Evolutionary conservation across 140 eudicot species (phyloP), one percentile per base, ranked within the genome.

Genomic region (Senecio squalidus): DNA sequence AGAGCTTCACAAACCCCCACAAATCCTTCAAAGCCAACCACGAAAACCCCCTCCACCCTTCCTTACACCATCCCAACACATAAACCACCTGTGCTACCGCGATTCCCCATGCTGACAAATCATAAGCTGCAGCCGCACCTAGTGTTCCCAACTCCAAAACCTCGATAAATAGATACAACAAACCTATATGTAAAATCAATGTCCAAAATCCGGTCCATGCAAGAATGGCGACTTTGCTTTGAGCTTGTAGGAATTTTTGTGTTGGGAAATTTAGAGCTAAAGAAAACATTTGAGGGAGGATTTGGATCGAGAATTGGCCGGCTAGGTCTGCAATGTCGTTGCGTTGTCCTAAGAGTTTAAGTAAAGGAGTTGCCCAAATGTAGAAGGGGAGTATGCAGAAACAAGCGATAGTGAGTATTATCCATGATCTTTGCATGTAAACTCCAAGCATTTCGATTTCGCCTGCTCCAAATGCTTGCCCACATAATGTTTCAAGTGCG

Each of bases 381-480:
- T 82, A 82, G 1, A 85, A 80, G 13, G 95, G 91, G 8, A 73
- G 18, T 40, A 82, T 34, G 60, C 69, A 74, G 39, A 82, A 28
- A 58, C 87, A 79, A 14, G 87, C 78, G 4, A 26, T 62, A 9
- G 63, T 52, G 3, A 82, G 73, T 41, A 86, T 82, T 31, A 86
- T 53, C 91, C 91, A 82, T 45, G 91, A 86, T 46, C 95, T 71
- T 68, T 86, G 95, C 82, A 86, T 70, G 72, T 86, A 82, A 4
- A 82, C 70, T n/a, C 91, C 95, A 10, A 86, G 80, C 95, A 86
- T 73, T 16, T 79, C 47, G 1, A 40, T n/a, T 40, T 40, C 20
- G 47, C 95, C 90, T 11, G 90, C 90, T 9, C 95, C 95, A 47
- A 55, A 85, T 38, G 95, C 95, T 66, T 85, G 95, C 29, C n/a